Percentiles rank a stretch among this genome's conserved stretches.
phyloP scores from a whole-genome alignment of 441 rosid genomes.

The Rhodomyrtus psidioides region DNA sequence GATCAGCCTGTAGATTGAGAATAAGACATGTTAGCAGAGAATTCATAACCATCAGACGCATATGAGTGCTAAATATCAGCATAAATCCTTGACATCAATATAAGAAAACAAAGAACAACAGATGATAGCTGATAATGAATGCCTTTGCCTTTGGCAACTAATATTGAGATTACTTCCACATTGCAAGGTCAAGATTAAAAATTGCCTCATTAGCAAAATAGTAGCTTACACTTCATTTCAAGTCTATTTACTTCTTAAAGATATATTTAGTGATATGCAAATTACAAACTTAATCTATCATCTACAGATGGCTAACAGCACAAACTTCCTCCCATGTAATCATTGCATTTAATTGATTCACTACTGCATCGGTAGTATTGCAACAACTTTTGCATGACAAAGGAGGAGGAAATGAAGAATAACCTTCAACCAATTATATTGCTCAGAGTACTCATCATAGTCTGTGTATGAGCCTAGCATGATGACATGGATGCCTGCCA shows the following conservation, averaged over 20 bases:
- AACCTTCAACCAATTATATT: slow-evolving; percentile 86
- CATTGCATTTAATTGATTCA: neutral
- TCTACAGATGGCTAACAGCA: neutral
- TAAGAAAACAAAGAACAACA: neutral
- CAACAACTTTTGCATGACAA: neutral
- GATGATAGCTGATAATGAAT: neutral
- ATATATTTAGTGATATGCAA: neutral
- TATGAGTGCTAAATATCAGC: neutral
- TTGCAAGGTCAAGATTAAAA: neutral
- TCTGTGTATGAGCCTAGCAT: slow-evolving; percentile 93
- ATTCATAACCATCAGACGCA: neutral
- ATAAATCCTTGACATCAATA: neutral
- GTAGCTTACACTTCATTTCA: neutral
- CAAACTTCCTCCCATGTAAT: neutral
- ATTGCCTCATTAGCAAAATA: neutral
- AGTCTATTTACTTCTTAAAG: neutral
- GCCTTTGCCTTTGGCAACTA: neutral
- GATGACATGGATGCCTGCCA: slow-evolving; percentile 71
- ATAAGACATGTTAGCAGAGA: neutral
- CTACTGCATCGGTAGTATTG: neutral
- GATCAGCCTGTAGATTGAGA: slow-evolving; percentile 53
- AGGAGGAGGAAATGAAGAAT: neutral
- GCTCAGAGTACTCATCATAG: slow-evolving; percentile 60
- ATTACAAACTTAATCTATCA: neutral
- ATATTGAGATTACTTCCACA: neutral